Base-by-base conservation (phyloP, 768 basidiomycete species). In the Serpula lacrymans region DNA sequence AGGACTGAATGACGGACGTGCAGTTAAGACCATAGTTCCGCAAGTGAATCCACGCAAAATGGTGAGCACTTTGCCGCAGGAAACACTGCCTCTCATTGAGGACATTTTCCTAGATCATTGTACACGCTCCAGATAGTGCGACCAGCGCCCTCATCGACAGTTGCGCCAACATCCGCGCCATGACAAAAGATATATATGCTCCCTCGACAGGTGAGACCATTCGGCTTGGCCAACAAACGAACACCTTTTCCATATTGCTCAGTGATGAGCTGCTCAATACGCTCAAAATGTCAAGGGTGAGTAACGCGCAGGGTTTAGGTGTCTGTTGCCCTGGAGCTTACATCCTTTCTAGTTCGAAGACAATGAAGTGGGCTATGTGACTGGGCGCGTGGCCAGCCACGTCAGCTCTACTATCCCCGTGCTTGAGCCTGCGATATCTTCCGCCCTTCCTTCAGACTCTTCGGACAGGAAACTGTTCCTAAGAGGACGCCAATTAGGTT, bases 31-130 rank as follows among this genome's bases (percentile, higher is more conserved):
- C 0, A 96, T 99, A 48, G 84, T 98, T 4, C 90, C 95, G 3
- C 90, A 96, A 68, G 82, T 99, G 46, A 93, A 95, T 54, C 96
- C 96, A 22, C 77, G 96, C 14, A 94, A 93, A 71, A 82, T 98
- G 80, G 95, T 93, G 41, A 32, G 71, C 64, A 1, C 42, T 21
- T 20, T n/a, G 17, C 4, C 18, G 20, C n/a, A n/a, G n/a, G n/a
- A n/a, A n/a, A n/a, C n/a, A n/a, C 13, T 14, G n/a, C 11, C 6
- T 23, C 4, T 26, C 10, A 20, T 22, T 16, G 38, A 42, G 21
- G 36, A 20, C 9, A 21, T 21, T 6, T 25, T 21, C 37, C 12
- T 3, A 98, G 94, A 91, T 97, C 45, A 72, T 99, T 34, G 88
- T 99, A 6, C 85, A 92, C 50, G 90, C 91, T 0, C 67, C 82